Evolutionary conservation across 2,329 filamentous ascomycete genomes (phyloP).

Genomic region (Colletotrichum siamense): DNA sequence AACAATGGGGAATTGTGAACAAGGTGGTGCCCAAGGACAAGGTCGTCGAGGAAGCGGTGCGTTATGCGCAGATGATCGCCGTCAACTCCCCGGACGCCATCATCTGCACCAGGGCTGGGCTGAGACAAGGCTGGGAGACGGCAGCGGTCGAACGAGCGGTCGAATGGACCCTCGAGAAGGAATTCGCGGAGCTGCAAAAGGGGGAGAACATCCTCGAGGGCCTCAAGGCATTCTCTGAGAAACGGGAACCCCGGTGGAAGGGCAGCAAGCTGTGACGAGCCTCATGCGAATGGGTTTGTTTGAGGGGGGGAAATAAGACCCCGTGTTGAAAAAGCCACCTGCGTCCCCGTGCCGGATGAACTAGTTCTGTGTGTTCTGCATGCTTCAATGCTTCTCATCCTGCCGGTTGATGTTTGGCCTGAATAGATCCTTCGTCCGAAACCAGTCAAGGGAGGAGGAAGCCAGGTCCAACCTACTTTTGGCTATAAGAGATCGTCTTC

Average conservation of each 20-base stretch:
- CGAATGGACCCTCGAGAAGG: conserved; percentile 30
- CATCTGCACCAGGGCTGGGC: conserved; percentile 43
- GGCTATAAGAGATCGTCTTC: background rate
- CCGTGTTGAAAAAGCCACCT: background rate
- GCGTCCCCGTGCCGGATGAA: background rate
- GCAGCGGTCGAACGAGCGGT: conserved; percentile 42
- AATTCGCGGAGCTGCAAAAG: conserved; percentile 33
- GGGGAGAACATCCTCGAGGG: conserved; percentile 34
- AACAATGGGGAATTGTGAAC: conserved; percentile 28
- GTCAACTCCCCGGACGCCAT: conserved; percentile 38
- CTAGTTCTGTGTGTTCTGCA: background rate
- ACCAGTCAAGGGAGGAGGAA: background rate
- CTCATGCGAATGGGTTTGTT: background rate
- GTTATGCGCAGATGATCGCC: conserved; percentile 18
- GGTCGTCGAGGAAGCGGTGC: conserved; percentile 24
- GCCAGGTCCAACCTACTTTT: background rate
- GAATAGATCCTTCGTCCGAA: background rate
- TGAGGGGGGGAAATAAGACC: background rate
- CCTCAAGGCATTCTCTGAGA: conserved; percentile 32
- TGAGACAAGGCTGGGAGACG: conserved; percentile 43
- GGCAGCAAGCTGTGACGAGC: conserved; percentile 28
- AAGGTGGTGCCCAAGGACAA: conserved; percentile 19
- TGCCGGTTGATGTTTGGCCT: background rate
- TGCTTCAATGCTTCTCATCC: background rate
- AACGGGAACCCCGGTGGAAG: conserved; percentile 32